Conservation (phyloP, 2,329 filamentous ascomycete genomes). For the Corniculantispora saksenae region DNA sequence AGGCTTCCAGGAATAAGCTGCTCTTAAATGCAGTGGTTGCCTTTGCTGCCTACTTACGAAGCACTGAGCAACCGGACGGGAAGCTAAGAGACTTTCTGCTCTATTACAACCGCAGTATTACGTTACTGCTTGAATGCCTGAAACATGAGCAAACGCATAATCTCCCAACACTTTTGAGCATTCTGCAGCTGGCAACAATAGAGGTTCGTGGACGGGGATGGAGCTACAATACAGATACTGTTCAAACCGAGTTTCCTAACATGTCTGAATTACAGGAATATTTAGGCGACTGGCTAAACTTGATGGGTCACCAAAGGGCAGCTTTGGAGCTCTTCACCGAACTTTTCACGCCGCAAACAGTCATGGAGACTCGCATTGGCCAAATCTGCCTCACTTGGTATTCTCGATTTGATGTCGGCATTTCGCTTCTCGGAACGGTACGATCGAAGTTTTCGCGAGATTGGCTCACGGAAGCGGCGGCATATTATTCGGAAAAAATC, state of each 20-base stretch:
- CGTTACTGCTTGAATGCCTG: slow-evolving; percentile 70
- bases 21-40: slow-evolving; percentile 84
- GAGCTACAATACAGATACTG: neutral
- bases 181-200: slow-evolving; percentile 88
- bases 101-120: slow-evolving; percentile 89
- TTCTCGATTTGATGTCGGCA: slow-evolving; percentile 80
- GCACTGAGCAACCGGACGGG: slow-evolving; percentile 68
- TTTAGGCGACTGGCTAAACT: slow-evolving; percentile 91
- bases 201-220: slow-evolving; percentile 63
- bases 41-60: slow-evolving; percentile 85
- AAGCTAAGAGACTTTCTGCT: slow-evolving; percentile 79
- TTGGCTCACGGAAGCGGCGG: slow-evolving; percentile 71
- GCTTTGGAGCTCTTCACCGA: slow-evolving; percentile 78
- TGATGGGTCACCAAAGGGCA: slow-evolving; percentile 89
- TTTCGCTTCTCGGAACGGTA: slow-evolving; percentile 79
- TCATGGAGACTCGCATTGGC: slow-evolving; percentile 69
- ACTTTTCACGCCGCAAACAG: slow-evolving; percentile 74
- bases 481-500: slow-evolving; percentile 63
- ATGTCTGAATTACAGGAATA: slow-evolving; percentile 68
- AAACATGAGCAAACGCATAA: slow-evolving; percentile 70
- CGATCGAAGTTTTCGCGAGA: slow-evolving; percentile 71
- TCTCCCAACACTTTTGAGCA: slow-evolving; percentile 77
- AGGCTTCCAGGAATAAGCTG: slow-evolving; percentile 74
- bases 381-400: slow-evolving; percentile 87
- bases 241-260: neutral